Evolutionary conservation across 2,329 filamentous ascomycete genomes (phyloP), one percentile per base, ranked within the genome.

Genomic region (Trichoderma koningiopsis): DNA sequence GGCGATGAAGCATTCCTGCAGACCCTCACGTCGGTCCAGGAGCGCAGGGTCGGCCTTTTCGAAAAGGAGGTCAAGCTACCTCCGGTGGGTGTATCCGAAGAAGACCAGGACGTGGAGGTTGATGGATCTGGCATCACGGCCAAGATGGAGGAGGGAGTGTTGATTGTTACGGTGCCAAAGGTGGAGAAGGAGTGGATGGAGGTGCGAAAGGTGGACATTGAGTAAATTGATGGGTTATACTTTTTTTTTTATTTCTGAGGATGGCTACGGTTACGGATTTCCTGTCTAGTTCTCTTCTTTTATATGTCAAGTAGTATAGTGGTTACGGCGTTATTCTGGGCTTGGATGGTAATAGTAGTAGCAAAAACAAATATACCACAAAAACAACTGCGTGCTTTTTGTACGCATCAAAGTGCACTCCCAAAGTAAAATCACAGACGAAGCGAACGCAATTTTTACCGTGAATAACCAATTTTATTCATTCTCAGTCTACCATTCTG

Each of bases 151-250:
- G 91, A 96, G 76, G 93, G 93, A 5, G 82, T 96, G 1, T 79
- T 96, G 73, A 83, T 90, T 43, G 84, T 96, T n/a, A 89, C 87
- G n/a, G 87, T 96, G 1, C 92, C 92, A 8, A 94, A 93, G 83
- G 75, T 87, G 8, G 88, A 91, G 76, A 87, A 84, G 78, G 88
- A 88, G 73, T 89, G 88, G 83, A 91, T 88, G 73, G 86, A 89
- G 74, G 83, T 89, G 70, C 84, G 83, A 75, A 86, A 86, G 77
- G 84, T 90, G 52, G 86, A 89, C 68, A 85, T 89, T 71, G 63
- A 61, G 16, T 70, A 68, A 61, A 19, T 8, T 8, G 11, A 52
- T 14, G 43, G 31, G 4, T 37, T 19, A 7, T 47, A 3, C 24
- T 6, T 24, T 27, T n/a, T 14, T 40, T 43, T 16, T 2, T 4